Evolutionary conservation across 2,329 filamentous ascomycete genomes (phyloP).

Genomic region (Ceratocystis cubensis): DNA sequence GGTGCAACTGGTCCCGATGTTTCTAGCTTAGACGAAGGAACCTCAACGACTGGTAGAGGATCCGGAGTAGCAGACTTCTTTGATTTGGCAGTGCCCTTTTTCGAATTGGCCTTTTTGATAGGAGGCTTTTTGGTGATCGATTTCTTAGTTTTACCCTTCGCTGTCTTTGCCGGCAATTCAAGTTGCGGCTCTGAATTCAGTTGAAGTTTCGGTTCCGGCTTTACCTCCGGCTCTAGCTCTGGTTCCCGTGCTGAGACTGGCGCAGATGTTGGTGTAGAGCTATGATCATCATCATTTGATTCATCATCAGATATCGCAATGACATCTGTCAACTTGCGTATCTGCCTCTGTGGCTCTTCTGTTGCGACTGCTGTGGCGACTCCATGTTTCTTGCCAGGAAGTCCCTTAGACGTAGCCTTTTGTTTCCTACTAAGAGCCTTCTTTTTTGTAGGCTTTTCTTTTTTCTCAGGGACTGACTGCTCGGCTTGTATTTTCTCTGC

Average conservation of each 20-base stretch:
- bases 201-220: not conserved
- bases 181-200: not conserved
- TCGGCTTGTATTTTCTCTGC: not conserved
- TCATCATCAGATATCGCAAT: constrained; percentile 7
- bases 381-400: not conserved
- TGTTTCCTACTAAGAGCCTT: constrained; percentile 12
- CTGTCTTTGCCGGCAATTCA: not conserved
- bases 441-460: not conserved
- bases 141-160: not conserved
- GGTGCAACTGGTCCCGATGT: not conserved
- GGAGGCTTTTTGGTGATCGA: constrained; percentile 13
- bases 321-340: not conserved
- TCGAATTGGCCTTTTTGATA: constrained; percentile 26
- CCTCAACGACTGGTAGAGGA: not conserved
- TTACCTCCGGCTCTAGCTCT: not conserved
- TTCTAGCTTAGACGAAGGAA: not conserved
- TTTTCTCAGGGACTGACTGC: not conserved
- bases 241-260: not conserved
- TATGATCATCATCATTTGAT: constrained; percentile 1
- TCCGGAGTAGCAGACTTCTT: not conserved
- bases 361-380: not conserved
- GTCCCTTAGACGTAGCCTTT: constrained; percentile 10
- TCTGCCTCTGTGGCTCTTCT: not conserved
- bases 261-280: not conserved
- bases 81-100: constrained; percentile 24